These are phyloP conservation scores for Sordariomycetes sp. DNA, from an alignment of 2,329 filamentous ascomycete genomes.

Conservation along the genomic window DNA sequence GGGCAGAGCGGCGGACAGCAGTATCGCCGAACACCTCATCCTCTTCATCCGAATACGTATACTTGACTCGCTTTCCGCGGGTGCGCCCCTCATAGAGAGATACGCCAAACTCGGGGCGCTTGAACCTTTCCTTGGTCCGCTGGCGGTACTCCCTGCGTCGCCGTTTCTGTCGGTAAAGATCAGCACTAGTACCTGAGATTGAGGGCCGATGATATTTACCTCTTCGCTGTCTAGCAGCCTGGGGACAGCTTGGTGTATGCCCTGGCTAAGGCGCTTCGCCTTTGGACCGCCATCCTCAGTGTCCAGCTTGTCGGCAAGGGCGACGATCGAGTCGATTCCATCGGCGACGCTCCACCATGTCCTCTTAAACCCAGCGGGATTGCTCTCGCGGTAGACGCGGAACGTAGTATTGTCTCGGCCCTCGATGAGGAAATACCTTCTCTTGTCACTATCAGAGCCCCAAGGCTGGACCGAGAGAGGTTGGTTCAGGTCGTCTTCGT, in stretches of 20 bases:
- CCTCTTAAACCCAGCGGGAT: conserved; percentile 58
- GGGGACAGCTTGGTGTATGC: conserved; percentile 67
- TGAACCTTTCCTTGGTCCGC: conserved; percentile 74
- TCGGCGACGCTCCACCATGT: conserved; percentile 93
- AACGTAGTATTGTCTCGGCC: conserved; percentile 91
- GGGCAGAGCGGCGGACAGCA: conserved; percentile 48
- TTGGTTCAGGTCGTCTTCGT: conserved; percentile 70
- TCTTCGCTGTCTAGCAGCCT: conserved; percentile 90
- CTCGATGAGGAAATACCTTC: conserved; percentile 87
- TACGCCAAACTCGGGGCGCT: conserved; percentile 75
- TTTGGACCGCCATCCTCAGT: conserved; percentile 68
- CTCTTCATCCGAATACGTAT: conserved; percentile 88
- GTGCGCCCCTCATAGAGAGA: conserved; percentile 95
- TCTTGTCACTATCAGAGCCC: conserved; percentile 81
- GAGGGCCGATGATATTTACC: conserved; percentile 30
- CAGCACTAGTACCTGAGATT: conserved; percentile 5
- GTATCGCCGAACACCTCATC: conserved; percentile 52
- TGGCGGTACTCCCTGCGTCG: conserved; percentile 85
- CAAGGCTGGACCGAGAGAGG: conserved; percentile 81
- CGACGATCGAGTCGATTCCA: conserved; percentile 72
- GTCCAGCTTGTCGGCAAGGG: conserved; percentile 62
- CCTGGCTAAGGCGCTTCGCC: conserved; percentile 63
- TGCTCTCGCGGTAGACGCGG: conserved; percentile 86
- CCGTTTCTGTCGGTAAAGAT: conserved; percentile 54
- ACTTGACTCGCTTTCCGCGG: conserved; percentile 88